Base-by-base conservation (phyloP, 306 rosid genomes). In the Acacia crassicarpa region DNA sequence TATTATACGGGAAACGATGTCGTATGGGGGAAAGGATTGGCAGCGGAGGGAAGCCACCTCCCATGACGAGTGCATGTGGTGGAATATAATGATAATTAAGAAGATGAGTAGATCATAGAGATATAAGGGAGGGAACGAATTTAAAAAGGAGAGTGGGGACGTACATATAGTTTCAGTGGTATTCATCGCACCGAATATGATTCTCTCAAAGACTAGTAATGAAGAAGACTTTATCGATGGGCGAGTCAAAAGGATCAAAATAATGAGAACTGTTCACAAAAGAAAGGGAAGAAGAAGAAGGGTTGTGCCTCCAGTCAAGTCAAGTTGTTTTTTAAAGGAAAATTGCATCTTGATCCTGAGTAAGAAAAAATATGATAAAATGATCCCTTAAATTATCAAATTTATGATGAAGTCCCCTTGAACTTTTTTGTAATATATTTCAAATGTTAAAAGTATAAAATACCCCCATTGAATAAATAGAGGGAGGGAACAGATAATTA, bases 181-280 rank as follows among this genome's bases (percentile, higher is more conserved):
- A 9, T 8, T 11, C 51, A n/a, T 40, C 0, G 53, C 74, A 69
- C 74, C 74, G 53, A 69, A 71, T 71, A 23, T 9, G 74, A 23
- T 11, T 70, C 33, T 14, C 54, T 10, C 48, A 9, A 13, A 25
- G 35, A 59, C 30, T 41, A 33, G 27, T 8, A 38, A 45, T 16
- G 23, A 73, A 17, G 41, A 38, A 14, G 63, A 73, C 77, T 49
- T 49, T 30, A 27, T 32, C 11, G 70, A 4, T n/a, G 23, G 65
- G 54, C 8, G 76, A 67, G 83, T 83, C 83, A 83, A 78, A 78
- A 62, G 82, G 74, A 40, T 59, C 32, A 23, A 61, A 61, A 58
- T 58, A 23, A 61, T 2, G 54, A 33, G 66, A 23, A 15, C 23
- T 68, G 43, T 58, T 19, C 66, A 76, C 56, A 59, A 69, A 82